Evolutionary conservation across 164 flowering plant species (phyloP), one percentile per base, ranked within the genome.

Genomic region (Protea cynaroides): DNA sequence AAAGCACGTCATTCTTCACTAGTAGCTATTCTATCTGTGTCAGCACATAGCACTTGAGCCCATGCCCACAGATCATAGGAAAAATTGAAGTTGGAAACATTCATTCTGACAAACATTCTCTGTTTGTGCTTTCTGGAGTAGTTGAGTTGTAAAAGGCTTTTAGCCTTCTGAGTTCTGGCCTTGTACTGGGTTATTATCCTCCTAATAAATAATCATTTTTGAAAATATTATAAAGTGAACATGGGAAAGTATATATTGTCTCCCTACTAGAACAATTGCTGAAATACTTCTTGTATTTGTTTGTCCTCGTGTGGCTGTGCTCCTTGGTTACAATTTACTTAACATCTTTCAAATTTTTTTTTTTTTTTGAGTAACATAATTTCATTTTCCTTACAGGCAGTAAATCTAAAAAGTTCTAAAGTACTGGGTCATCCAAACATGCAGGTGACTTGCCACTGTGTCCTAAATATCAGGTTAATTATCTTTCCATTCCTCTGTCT

Each of bases 391-490:
- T 37, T 82, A 86, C 97, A 94, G 99, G 96, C 97, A 37, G 98
- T 94, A 58, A 89, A 91, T 78, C 73, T 94, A 72, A 90, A 80
- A 76, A 90, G 97, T 81, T 86, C 98, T 65, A 88, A 89, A 21
- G 78, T 88, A 40, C 73, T 94, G 82, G 90, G 79, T 67, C 89
- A 83, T 56, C 83, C 90, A 67, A 82, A 69, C 64, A 75, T 72
- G 56, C 91, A 82, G 87, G 98, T 89, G 72, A 75, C 77, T 55
- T 65, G 53, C 51, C 25, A 67, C 17, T 52, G 19, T 52, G 18
- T 54, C 38, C 1, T 22, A 21, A 50, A 51, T 50, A 19, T 24
- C 11, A 53, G 25, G 49, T 69, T 36, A 47, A 25, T 15, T 21
- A 4, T 61, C 49, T 9, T 64, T 19, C 51, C 43, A 7, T 50